Evolutionary conservation across 495 filamentous ascomycete genomes (phyloP).

Genomic region (Talaromyces ruber): DNA sequence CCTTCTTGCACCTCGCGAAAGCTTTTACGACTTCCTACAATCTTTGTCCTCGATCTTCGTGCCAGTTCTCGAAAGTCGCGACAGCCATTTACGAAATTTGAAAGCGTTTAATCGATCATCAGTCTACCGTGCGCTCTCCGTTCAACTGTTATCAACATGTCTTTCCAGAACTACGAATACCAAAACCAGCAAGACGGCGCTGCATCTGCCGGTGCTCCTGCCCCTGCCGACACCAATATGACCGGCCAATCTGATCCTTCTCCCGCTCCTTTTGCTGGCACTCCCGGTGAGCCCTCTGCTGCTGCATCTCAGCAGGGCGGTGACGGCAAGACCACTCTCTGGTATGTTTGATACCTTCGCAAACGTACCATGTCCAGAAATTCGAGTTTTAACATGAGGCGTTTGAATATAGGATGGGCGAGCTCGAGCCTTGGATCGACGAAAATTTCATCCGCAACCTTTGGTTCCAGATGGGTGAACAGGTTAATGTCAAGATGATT

Average conservation of each 20-base stretch:
- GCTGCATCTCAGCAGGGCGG: conserved; percentile 46
- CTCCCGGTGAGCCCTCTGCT: conserved; percentile 43
- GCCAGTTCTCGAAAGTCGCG: conserved; percentile 7
- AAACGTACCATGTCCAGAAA: neutral
- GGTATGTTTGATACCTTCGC: conserved; percentile 43
- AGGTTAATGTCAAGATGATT: conserved; percentile 99
- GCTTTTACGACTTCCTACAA: conserved; percentile 6
- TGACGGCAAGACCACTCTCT: conserved; percentile 74
- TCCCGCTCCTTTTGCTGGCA: conserved; percentile 43
- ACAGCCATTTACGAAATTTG: neutral
- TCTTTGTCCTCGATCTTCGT: conserved; percentile 6
- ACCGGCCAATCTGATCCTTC: conserved; percentile 47
- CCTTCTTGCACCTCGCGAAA: conserved; percentile 1
- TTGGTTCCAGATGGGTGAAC: conserved; percentile 83
- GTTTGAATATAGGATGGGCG: conserved; percentile 74
- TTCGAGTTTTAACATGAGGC: neutral
- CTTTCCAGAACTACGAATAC: conserved; percentile 54
- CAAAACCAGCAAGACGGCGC: conserved; percentile 47
- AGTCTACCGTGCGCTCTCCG: conserved; percentile 17
- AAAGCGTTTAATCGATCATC: conserved; percentile 18
- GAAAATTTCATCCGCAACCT: conserved; percentile 96
- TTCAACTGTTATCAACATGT: conserved; percentile 33
- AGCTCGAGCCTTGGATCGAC: conserved; percentile 98
- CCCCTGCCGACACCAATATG: conserved; percentile 43
- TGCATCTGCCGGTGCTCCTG: conserved; percentile 43